A percentile compares a stretch with the other conserved stretches of the same genome.
phyloP scores from a whole-genome alignment of 2,329 filamentous ascomycete species.

The Aspergillus luchuensis region DNA sequence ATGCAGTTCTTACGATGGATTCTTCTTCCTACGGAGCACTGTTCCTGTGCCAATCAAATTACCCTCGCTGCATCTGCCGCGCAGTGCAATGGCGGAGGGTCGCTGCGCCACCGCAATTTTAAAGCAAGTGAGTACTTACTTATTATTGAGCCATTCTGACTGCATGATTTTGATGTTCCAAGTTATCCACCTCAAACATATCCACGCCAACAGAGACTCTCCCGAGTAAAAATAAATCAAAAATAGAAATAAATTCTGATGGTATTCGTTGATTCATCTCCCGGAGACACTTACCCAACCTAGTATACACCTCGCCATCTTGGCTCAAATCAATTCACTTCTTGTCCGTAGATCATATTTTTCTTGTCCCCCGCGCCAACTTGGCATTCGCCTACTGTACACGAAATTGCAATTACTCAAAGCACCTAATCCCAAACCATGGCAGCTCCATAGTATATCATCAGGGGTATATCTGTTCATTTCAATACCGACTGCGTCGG shows the following conservation, averaged over 20 bases:
- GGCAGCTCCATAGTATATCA: neutral
- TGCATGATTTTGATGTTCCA: no score
- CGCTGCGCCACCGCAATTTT: conserved; percentile 1
- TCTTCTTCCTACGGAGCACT: neutral
- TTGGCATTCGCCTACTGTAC: conserved; percentile 1
- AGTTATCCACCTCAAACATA: no score
- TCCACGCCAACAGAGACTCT: no score
- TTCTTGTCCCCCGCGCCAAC: neutral
- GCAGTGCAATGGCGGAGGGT: neutral
- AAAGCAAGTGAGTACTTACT: no score
- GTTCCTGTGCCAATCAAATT: no score
- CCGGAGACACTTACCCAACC: neutral
- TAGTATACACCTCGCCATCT: neutral
- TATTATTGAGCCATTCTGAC: no score
- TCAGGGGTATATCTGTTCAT: neutral
- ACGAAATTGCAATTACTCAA: neutral
- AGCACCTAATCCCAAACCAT: neutral
- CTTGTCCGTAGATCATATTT: neutral
- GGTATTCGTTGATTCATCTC: neutral
- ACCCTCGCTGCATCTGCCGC: neutral
- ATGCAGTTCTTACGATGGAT: neutral
- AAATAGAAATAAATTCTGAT: neutral
- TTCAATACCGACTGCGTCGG: conserved; percentile 15
- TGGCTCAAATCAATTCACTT: no score
- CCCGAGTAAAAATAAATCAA: no score